These are phyloP conservation scores for Trametes sanguinea DNA, from an alignment of 768 basidiomycete genomes.

Conservation along the genomic window DNA sequence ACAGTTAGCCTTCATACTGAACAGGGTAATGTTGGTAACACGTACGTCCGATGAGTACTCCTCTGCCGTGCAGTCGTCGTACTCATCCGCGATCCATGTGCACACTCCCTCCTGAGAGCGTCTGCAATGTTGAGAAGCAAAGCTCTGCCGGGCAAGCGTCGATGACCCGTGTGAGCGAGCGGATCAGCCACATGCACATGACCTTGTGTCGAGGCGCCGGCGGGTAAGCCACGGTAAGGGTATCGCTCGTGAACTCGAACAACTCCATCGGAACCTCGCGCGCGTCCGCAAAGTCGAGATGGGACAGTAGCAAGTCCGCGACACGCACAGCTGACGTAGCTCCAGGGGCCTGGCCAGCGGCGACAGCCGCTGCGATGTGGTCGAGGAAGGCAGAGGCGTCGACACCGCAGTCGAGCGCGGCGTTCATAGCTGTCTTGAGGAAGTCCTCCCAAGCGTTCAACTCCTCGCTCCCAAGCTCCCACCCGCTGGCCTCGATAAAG, in stretches of 20 bases:
- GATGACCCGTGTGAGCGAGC: slow-evolving; percentile 54
- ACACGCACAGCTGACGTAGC: slow-evolving; percentile 49
- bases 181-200: slow-evolving; percentile 61
- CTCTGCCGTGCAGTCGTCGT: slow-evolving; percentile 46
- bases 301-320: slow-evolving; percentile 61
- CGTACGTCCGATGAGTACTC: slow-evolving; percentile 64
- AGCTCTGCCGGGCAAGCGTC: slow-evolving; percentile 57
- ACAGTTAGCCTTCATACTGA: background rate
- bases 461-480: slow-evolving; percentile 58
- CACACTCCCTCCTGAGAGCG: slow-evolving; percentile 55
- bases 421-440: slow-evolving; percentile 50
- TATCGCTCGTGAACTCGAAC: slow-evolving; percentile 61
- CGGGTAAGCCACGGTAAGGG: slow-evolving; percentile 64
- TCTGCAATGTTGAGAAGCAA: slow-evolving; percentile 46
- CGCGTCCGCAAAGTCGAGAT: slow-evolving; percentile 51
- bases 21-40: slow-evolving; percentile 11
- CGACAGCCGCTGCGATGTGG: slow-evolving; percentile 51
- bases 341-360: slow-evolving; percentile 40
- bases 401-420: slow-evolving; percentile 61
- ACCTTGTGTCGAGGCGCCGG: slow-evolving; percentile 56
- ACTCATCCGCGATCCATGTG: slow-evolving; percentile 67
- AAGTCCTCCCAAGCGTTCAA: slow-evolving; percentile 61
- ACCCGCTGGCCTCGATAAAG: slow-evolving; percentile 47
- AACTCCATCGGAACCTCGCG: slow-evolving; percentile 55
- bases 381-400: slow-evolving; percentile 58